These are phyloP conservation scores for Dimargaris cristalligena DNA, from an alignment of 192 early-diverging fungal genomes.

Conservation along the genomic window DNA sequence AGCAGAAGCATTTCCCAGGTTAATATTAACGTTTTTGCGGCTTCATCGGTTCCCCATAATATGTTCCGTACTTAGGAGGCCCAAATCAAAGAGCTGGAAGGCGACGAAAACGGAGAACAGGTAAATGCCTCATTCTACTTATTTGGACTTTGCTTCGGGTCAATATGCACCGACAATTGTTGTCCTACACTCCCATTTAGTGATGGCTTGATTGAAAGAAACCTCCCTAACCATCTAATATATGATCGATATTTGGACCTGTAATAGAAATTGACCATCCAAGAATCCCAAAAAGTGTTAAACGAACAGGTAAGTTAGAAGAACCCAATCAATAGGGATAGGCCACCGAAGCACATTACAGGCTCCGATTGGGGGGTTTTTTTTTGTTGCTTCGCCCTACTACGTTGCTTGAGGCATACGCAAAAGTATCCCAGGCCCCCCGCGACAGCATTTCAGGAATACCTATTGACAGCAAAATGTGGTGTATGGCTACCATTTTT, in stretches of 20 bases:
- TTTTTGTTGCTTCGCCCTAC: background rate
- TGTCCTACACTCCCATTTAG: background rate
- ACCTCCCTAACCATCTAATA: background rate
- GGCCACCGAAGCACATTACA: background rate
- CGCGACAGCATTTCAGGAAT: background rate
- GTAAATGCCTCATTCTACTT: background rate
- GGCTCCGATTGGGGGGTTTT: background rate
- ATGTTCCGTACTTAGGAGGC: background rate
- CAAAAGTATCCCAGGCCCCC: background rate
- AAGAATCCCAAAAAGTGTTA: background rate
- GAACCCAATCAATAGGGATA: background rate
- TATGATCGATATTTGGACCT: background rate
- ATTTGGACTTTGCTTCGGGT: background rate
- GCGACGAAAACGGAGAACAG: background rate
- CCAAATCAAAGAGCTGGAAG: background rate
- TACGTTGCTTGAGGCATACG: background rate
- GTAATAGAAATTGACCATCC: slow-evolving; percentile 8
- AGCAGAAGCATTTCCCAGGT: background rate
- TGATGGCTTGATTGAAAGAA: background rate
- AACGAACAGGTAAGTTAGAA: slow-evolving; percentile 2
- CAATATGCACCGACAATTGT: background rate
- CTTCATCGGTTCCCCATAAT: no score
- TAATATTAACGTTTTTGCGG: background rate
- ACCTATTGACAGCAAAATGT: background rate
- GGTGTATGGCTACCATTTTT: background rate